Base-by-base conservation (phyloP, 768 basidiomycete genomes). In the Panaeolus papilionaceus region DNA sequence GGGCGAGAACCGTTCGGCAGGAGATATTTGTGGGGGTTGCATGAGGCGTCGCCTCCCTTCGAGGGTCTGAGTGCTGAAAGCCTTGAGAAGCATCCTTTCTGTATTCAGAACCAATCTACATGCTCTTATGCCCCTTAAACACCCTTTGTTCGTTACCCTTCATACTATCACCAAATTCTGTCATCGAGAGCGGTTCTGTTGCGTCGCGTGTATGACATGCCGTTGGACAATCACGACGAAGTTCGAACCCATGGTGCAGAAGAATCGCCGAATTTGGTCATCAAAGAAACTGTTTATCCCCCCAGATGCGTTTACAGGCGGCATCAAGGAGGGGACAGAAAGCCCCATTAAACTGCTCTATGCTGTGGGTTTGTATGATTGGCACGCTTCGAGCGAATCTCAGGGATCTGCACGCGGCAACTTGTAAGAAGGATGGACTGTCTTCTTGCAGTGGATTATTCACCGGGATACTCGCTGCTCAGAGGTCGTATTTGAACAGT, bases 21-120 rank as follows among this genome's bases (percentile, higher is more conserved):
- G 54, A 58, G 54, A 58, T 26, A 51, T 58, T n/a, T 58, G 33
- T 33, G 33, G 26, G 33, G 54, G 54, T 58, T 37, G 54, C 54
- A 37, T 58, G 45, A 47, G 45, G 45, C 47, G 16, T 23, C 47
- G 8, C 18, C 26, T 51, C 7, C 23, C 9, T 51, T 18, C 16
- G 1, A 47, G 1, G 45, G 8, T 20, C 45, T 47, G 16, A 18
- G 4, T 1, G 10, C 26, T n/a, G 45, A 40, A 40, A 40, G 14
- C 39, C 39, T 40, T 8, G 39, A 33, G 2, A 33, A 33, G 33
- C 33, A 33, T 33, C 33, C 5, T 33, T 33, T 33, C 3, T 33
- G 33, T 5, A 33, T 33, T 33, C 33, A 33, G 33, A 33, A 33
- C 14, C 3, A 10, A 40, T 40, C 10, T 14, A 14, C 39, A 40